phyloP scores from a whole-genome alignment of 83 land plant genomes.

The Thuja plicata region DNA sequence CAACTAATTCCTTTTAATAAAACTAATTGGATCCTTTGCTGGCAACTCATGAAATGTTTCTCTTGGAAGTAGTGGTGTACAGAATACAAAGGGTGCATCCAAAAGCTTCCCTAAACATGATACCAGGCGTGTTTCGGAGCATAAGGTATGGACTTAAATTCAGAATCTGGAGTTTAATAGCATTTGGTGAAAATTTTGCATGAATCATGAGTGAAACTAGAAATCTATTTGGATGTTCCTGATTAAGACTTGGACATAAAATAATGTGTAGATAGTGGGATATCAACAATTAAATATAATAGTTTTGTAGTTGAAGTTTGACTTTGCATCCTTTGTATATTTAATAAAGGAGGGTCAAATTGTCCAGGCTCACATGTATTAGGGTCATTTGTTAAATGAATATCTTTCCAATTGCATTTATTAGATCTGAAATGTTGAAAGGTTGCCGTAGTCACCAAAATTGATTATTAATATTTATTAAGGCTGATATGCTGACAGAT shows the following conservation, averaged over 20 bases:
- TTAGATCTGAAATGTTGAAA: background rate
- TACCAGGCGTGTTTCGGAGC: conserved; percentile 90
- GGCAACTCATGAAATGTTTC: conserved; percentile 2
- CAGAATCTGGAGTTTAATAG: background rate
- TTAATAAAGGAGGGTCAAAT: background rate
- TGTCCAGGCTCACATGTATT: background rate
- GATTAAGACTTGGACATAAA: background rate
- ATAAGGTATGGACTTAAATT: conserved; percentile 57
- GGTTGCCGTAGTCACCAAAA: background rate
- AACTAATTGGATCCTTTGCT: background rate
- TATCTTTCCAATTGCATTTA: background rate
- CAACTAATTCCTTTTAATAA: too few species aligned
- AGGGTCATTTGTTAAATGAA: background rate
- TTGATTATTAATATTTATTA: background rate
- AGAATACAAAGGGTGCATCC: conserved; percentile 73
- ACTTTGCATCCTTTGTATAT: background rate
- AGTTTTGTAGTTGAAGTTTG: background rate
- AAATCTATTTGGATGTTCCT: background rate
- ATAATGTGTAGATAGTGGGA: background rate
- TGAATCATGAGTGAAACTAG: background rate
- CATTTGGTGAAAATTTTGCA: background rate
- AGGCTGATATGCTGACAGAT: background rate
- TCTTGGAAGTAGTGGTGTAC: conserved; percentile 53
- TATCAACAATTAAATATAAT: background rate
- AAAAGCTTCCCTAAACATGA: conserved; percentile 86